Base-by-base conservation (phyloP, 1,139 yeast species). In the Nadsonia commutata region DNA sequence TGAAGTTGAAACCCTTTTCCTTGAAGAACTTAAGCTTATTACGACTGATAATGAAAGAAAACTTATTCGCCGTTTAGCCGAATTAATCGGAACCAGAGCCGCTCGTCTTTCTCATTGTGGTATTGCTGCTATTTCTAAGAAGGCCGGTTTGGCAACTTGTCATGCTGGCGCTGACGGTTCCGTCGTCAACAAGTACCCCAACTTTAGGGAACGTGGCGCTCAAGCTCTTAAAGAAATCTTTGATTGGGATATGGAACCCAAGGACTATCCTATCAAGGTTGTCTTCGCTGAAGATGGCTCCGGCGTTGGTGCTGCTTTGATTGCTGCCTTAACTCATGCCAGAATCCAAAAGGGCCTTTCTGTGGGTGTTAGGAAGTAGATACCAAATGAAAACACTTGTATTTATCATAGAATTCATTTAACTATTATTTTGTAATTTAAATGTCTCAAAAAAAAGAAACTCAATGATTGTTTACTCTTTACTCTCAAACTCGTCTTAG, bases 91-190 rank as follows among this genome's bases (percentile, higher is more conserved):
- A 53, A 83, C 80, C 47, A 79, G 98, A 66, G 76, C 96, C 37
- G 90, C 98, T 19, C 78, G 97, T 63, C 73, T 90, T 53, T 80
- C 95, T 36, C 81, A 85, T 45, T 86, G 96, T 68, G 97, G 96
- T 60, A 83, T 88, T 54, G 96, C 95, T 48, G 97, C 96, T 47
- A 80, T 90, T 56, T 80, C 93, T 63, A 76, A 78, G 61, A 88
- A 86, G 78, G 80, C 93, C 70, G 79, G 78, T 48, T 76, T 79
- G 68, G 67, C 69, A 47, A 67, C 74, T 38, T 94, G 85, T 49
- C 90, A 86, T 58, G 83, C 88, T 63, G 98, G 97, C 46, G 95
- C 96, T 49, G 98, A 90, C 60, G 98, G 98, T 51, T 85, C 96
- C 13, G 96, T 90, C 40, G 84, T 72, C 71, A 82, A 85, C 73